phyloP scores from a whole-genome alignment of 495 filamentous ascomycete species.

The Trichoderma reesei region DNA sequence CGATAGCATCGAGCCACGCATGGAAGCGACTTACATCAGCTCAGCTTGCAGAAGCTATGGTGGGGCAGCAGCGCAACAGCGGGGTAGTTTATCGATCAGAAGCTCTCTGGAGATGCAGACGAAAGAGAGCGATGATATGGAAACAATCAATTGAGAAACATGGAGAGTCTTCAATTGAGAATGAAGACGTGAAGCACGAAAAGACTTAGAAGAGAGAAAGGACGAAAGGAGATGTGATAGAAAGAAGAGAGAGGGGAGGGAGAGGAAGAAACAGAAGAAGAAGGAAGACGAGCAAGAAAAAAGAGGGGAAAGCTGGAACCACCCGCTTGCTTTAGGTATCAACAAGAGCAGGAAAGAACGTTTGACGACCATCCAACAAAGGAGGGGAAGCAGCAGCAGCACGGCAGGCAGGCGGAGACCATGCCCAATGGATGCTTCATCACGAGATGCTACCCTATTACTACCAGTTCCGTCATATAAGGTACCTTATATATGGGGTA shows the following conservation, averaged over 20 bases:
- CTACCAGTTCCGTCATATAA: too few species aligned
- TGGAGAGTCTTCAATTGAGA: background rate
- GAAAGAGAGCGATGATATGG: too few species aligned
- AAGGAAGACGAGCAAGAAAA: too few species aligned
- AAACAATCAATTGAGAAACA: background rate
- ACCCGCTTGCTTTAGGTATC: too few species aligned
- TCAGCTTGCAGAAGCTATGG: conserved; percentile 5
- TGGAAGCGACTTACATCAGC: conserved; percentile 6
- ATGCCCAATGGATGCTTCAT: too few species aligned
- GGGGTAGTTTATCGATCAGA: conserved; percentile 6
- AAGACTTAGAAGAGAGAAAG: background rate
- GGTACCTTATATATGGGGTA: too few species aligned
- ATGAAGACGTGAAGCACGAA: background rate
- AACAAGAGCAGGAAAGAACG: background rate
- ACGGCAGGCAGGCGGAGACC: too few species aligned
- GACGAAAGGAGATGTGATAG: background rate
- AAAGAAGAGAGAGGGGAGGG: background rate
- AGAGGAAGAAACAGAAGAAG: background rate
- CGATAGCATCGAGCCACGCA: too few species aligned
- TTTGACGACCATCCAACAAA: too few species aligned
- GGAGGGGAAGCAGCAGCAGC: too few species aligned
- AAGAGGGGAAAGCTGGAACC: too few species aligned
- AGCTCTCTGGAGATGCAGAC: background rate
- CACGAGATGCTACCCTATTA: too few species aligned
- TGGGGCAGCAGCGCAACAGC: conserved; percentile 2